Percentiles rank a stretch among this genome's conserved stretches.
Evolutionary conservation across 1,284 basidiomycete species (phyloP).

Genomic region (Pseudozyma thailandica): DNA sequence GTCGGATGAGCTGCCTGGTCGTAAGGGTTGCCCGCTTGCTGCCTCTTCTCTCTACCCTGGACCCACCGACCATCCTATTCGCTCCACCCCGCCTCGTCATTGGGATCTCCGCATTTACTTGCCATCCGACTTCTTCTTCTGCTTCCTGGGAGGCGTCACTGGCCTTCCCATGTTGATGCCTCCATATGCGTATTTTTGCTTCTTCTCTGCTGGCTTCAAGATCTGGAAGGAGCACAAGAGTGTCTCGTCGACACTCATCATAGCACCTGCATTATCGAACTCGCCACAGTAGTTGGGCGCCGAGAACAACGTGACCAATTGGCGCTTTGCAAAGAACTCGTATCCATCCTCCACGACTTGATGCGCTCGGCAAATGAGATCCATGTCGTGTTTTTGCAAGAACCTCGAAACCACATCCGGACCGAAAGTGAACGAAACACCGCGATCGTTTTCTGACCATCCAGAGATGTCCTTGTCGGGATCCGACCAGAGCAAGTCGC

Average conservation of each 20-base stretch:
- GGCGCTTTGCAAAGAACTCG: slow-evolving; percentile 98
- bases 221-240: slow-evolving; percentile 94
- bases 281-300: slow-evolving; percentile 98
- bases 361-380: slow-evolving; percentile 97
- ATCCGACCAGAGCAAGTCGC: slow-evolving; percentile 98
- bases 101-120: slow-evolving; percentile 49
- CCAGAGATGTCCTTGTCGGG: slow-evolving; percentile 99
- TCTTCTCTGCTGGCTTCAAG: slow-evolving; percentile 98
- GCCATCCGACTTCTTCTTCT: slow-evolving; percentile 70
- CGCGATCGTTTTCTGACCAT: slow-evolving; percentile 99
- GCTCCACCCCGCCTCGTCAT: too few species aligned
- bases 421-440: slow-evolving; percentile 98
- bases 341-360: slow-evolving; percentile 99
- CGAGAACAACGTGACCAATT: slow-evolving; percentile 95
- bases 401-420: slow-evolving; percentile 97
- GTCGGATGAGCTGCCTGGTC: too few species aligned
- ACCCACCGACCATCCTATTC: too few species aligned
- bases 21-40: too few species aligned
- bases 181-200: slow-evolving; percentile 77
- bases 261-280: slow-evolving; percentile 98
- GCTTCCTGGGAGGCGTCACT: slow-evolving; percentile 72
- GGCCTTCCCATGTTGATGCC: slow-evolving; percentile 71
- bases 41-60: too few species aligned
- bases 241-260: slow-evolving; percentile 99
- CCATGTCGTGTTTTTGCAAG: slow-evolving; percentile 98